Base-by-base conservation (phyloP, 2,329 filamentous ascomycete species). In the Colletotrichum tropicale region DNA sequence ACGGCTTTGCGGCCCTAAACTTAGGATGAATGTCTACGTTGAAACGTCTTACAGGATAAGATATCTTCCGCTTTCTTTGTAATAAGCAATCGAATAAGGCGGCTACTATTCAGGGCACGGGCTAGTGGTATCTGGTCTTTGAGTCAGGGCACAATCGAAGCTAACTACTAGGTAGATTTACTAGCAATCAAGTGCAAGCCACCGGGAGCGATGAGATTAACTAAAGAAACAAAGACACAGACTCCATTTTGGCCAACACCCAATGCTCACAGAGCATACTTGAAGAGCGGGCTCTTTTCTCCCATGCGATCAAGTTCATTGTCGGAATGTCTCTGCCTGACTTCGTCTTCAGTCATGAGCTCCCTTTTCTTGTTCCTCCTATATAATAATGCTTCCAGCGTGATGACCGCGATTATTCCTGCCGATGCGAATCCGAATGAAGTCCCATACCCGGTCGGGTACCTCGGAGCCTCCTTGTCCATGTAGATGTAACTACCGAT, bases 301-400 rank as follows among this genome's bases (percentile, higher is more conserved):
- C 83, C 83, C 79, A 84, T 78, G 21, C 79, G 77, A 9, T 79
- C 73, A 30, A 84, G 78, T 58, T 83, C 77, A 32, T 82, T 80
- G 1, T 80, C 78, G 0, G 80, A 79, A 48, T 83, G 83, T 64
- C 70, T 81, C 4, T 74, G 78, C 8, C 77, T 76, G 5, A 84
- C 76, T 6, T 83, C 81, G 2, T 80, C 80, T 65, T 79, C 78
- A 13, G 74, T 72, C 21, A 82, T 48, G 2, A 60, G 67, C 9
- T 78, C 81, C 30, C 80, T 80, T 66, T 78, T 79, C 32, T 76
- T 72, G 64, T 84, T 84, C 16, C 77, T 26, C 3, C 61, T 72
- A 56, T 61, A 58, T 10, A 76, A 36, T 2, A 71, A 9, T 12
- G 77, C 13, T 8, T 78, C 71, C 16, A 80, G 55, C 26, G 71